A percentile compares a stretch with the other conserved stretches of the same genome.
These are phyloP conservation scores for Rosa rugosa DNA, from an alignment of 306 rosid genomes.

Conservation along the genomic window DNA sequence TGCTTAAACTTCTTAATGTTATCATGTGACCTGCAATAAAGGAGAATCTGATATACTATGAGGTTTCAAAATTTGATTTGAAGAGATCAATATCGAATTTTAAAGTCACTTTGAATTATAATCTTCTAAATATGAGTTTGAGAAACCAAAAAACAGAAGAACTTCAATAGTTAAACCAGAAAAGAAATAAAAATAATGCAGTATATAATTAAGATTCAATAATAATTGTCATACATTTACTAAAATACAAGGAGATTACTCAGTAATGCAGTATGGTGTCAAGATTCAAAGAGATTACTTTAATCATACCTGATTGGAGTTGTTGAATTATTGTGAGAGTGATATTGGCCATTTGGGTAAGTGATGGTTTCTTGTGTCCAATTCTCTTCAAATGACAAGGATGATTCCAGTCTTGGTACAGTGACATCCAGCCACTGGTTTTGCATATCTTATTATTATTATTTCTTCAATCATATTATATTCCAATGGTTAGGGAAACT, in stretches of 20 bases:
- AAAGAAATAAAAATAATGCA: no score
- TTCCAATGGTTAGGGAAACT: neutral
- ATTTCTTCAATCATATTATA: neutral
- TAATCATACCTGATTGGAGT: constrained; percentile 9
- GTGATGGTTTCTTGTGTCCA: neutral
- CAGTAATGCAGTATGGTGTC: neutral
- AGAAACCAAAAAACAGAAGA: no score
- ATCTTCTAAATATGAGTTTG: no score
- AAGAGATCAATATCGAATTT: no score
- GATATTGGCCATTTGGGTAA: neutral
- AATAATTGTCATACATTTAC: neutral
- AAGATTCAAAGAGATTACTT: neutral
- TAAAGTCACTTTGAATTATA: no score
- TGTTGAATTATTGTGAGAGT: neutral
- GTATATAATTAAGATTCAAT: neutral
- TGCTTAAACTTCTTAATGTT: neutral
- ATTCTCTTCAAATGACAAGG: neutral
- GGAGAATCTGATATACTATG: neutral
- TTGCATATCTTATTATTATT: neutral
- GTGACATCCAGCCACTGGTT: constrained; percentile 9
- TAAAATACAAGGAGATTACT: neutral
- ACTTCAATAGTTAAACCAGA: no score
- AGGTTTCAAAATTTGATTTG: neutral
- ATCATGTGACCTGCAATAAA: neutral
- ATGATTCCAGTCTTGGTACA: constrained; percentile 13